A percentile compares a stretch with the other conserved stretches of the same genome.
Evolutionary conservation across 768 basidiomycete species (phyloP).

Genomic region (Mycena floridula): DNA sequence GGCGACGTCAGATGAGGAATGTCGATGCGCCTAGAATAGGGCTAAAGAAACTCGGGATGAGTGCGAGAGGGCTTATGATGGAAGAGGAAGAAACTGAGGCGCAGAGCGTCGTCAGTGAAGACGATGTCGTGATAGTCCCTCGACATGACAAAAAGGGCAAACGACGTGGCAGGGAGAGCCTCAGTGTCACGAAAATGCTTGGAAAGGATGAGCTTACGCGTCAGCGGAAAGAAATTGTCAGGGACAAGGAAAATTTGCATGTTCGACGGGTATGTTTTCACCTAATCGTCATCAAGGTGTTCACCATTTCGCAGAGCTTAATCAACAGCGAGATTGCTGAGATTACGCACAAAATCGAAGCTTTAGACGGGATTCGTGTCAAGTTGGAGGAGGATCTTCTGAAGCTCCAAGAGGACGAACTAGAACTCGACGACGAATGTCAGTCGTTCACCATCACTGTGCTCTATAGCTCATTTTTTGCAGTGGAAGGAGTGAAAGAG

Average conservation of each 20-base stretch:
- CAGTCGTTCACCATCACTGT: constrained; percentile 23
- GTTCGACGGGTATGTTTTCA: constrained; percentile 68
- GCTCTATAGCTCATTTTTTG: constrained; percentile 5
- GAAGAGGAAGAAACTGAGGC: constrained; percentile 51
- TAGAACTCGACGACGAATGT: constrained; percentile 97
- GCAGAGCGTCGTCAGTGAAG: constrained; percentile 66
- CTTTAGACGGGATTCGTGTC: constrained; percentile 72
- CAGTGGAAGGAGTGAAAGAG: constrained; percentile 89
- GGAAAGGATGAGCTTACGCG: constrained; percentile 80
- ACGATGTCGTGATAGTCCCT: constrained; percentile 64
- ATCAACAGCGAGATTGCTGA: constrained; percentile 84
- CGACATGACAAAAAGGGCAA: constrained; percentile 37
- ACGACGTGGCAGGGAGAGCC: constrained; percentile 56
- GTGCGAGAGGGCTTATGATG: constrained; percentile 66
- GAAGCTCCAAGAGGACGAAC: constrained; percentile 87
- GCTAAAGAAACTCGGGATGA: constrained; percentile 73
- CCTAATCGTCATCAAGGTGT: constrained; percentile 5
- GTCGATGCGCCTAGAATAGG: constrained; percentile 73
- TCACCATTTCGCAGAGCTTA: constrained; percentile 50
- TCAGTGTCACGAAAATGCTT: constrained; percentile 62
- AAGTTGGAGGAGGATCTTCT: constrained; percentile 80
- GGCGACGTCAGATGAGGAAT: constrained; percentile 75
- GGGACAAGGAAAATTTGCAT: constrained; percentile 90
- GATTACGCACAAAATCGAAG: constrained; percentile 85
- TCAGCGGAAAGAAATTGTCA: constrained; percentile 80